Evolutionary conservation across 805 yeast species (phyloP).

Genomic region (Candida incommunis): DNA sequence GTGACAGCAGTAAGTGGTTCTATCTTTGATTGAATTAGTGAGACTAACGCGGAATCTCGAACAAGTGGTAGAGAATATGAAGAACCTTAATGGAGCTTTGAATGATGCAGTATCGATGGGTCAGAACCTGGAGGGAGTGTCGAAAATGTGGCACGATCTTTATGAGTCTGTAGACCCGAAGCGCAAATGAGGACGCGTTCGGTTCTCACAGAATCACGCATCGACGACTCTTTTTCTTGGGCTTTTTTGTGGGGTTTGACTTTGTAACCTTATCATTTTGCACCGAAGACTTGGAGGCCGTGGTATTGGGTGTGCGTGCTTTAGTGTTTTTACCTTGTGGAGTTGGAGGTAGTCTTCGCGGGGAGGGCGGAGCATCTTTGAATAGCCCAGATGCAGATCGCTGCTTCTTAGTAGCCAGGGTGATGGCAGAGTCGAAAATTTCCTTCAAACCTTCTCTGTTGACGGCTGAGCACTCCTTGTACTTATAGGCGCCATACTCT

Average conservation of each 20-base stretch:
- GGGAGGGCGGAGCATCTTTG: background rate
- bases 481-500: slow-evolving; percentile 53
- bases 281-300: background rate
- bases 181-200: background rate
- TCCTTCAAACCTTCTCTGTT: slow-evolving; percentile 48
- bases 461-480: slow-evolving; percentile 70
- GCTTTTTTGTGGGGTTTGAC: slow-evolving; percentile 3
- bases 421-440: slow-evolving; percentile 51
- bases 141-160: slow-evolving; percentile 56
- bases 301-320: background rate
- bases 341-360: too few species aligned
- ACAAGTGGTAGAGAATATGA: slow-evolving; percentile 47
- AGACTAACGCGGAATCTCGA: slow-evolving; percentile 30
- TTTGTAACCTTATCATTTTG: background rate
- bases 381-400: background rate
- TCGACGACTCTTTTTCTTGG: slow-evolving; percentile 4
- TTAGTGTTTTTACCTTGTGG: background rate
- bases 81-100: slow-evolving; percentile 50
- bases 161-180: slow-evolving; percentile 26
- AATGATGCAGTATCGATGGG: slow-evolving; percentile 61
- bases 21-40: slow-evolving; percentile 14
- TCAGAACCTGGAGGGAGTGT: slow-evolving; percentile 57
- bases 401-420: slow-evolving; percentile 15
- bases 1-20: slow-evolving; percentile 25
- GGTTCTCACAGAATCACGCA: slow-evolving; percentile 5